Percentiles rank a stretch among this genome's conserved stretches.
Evolutionary conservation across 1,139 yeast species (phyloP).

Genomic region (Debaryomyces psychrophilus): DNA sequence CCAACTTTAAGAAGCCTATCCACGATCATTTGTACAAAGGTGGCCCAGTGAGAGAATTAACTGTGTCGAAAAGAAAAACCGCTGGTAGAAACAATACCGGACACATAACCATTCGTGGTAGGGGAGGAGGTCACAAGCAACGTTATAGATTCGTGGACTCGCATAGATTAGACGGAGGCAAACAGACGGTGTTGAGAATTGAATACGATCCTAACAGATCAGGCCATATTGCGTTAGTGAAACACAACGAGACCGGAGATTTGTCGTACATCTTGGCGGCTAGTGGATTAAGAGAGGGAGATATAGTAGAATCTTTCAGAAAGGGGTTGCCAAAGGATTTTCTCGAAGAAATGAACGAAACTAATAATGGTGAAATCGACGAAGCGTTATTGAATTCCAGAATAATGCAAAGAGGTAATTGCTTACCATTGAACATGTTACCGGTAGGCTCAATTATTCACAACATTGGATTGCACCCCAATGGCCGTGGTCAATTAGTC

Average conservation of each 20-base stretch:
- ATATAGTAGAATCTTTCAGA: conserved; percentile 85
- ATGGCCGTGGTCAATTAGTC: conserved; percentile 90
- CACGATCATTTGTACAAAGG: conserved; percentile 89
- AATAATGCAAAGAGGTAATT: conserved; percentile 91
- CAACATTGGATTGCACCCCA: conserved; percentile 73
- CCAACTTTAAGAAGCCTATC: conserved; percentile 88
- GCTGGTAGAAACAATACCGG: conserved; percentile 95
- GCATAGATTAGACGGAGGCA: conserved; percentile 66
- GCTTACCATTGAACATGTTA: conserved; percentile 87
- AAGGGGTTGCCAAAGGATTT: conserved; percentile 82
- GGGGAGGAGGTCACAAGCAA: conserved; percentile 96
- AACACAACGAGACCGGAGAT: conserved; percentile 63
- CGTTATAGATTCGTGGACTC: conserved; percentile 84
- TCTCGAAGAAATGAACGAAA: conserved; percentile 64
- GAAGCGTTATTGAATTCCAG: conserved; percentile 89
- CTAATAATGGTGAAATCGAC: conserved; percentile 77
- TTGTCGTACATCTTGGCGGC: conserved; percentile 85
- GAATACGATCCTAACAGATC: conserved; percentile 97
- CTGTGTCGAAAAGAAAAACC: conserved; percentile 69
- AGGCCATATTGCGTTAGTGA: conserved; percentile 86
- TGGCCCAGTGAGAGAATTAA: conserved; percentile 73
- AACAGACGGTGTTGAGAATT: conserved; percentile 79
- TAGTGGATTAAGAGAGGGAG: conserved; percentile 92
- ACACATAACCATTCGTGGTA: conserved; percentile 85
- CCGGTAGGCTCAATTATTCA: conserved; percentile 93